Conservation (phyloP, 768 basidiomycete genomes). For the Kwoniella dendrophila region DNA sequence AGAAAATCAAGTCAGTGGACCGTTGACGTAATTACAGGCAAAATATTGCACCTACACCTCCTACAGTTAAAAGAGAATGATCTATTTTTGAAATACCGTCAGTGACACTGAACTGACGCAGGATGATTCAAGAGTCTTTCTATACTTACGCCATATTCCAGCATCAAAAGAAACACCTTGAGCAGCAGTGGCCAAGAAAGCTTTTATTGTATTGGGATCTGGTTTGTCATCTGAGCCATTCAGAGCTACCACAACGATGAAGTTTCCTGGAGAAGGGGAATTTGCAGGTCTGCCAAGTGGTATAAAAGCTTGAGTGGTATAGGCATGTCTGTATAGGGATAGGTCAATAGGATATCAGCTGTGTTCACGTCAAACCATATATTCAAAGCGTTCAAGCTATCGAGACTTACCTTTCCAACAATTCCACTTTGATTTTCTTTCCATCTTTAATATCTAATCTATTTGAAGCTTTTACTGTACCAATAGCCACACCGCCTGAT, state of each 20-base stretch:
- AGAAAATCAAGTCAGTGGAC: neutral
- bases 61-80: constrained; percentile 42
- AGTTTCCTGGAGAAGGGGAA: constrained; percentile 55
- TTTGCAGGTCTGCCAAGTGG: constrained; percentile 53
- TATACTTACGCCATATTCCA: constrained; percentile 83
- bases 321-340: constrained; percentile 30
- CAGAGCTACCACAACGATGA: constrained; percentile 83
- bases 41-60: constrained; percentile 30
- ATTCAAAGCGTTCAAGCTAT: too few relatives aligned
- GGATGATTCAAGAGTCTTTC: constrained; percentile 4
- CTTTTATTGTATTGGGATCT: constrained; percentile 71
- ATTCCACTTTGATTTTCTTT: constrained; percentile 32
- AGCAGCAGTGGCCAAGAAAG: constrained; percentile 74
- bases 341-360: constrained; percentile 1
- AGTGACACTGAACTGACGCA: neutral
- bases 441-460: constrained; percentile 30
- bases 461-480: constrained; percentile 29
- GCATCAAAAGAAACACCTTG: constrained; percentile 86
- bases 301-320: constrained; percentile 86
- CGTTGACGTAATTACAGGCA: neutral
- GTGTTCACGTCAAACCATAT: too few relatives aligned
- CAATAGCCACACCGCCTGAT: constrained; percentile 30
- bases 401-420: constrained; percentile 40
- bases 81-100: constrained; percentile 20
- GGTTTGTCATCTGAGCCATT: constrained; percentile 75